Evolutionary conservation across 2,329 filamentous ascomycete species (phyloP), one percentile per base, ranked within the genome.

Genomic region (Cladosporium sp.): DNA sequence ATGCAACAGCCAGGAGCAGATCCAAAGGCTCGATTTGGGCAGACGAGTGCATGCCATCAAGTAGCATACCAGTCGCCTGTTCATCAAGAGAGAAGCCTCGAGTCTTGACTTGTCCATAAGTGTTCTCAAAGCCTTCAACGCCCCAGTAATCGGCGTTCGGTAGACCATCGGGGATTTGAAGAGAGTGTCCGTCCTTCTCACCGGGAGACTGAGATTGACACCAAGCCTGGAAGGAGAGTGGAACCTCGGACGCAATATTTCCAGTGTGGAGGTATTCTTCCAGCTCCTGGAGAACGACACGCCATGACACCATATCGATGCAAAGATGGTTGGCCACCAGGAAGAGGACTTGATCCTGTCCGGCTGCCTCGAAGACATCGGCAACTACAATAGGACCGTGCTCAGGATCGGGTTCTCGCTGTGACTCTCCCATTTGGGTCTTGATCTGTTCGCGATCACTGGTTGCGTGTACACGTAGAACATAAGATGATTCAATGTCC

Each of bases 51-150:
- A 63, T 11, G 26, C 61, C 49, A n/a, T 55, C 35, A 23, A 63
- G 61, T 50, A 63, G 21, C 26, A 56, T 40, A 1, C 26, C 50
- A 21, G 61, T 63, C 11, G 61, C 26, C n/a, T 31, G 18, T 11
- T 56, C 61, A 12, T 63, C 61, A 16, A 63, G 50, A 12, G 61
- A 63, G 61, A 63, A 63, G 26, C 61, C 61, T 16, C 55, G 33
- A 6, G 61, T 63, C 61, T 63, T 63, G 26, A 63, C 61, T 49
- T 63, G 61, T 28, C 61, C 61, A 7, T 63, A 63, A 28, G 61
- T 63, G 50, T 63, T 63, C 16, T 63, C 61, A 16, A 63, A 63
- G 10, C 61, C 61, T 44, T 37, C 61, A 1, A 63, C 61, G 28
- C 61, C 61, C 61, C 61, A 63, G 35, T 63, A 63, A 14, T 56